phyloP scores from a whole-genome alignment of 352 stramenopile species.

The Globisporangium polare region DNA sequence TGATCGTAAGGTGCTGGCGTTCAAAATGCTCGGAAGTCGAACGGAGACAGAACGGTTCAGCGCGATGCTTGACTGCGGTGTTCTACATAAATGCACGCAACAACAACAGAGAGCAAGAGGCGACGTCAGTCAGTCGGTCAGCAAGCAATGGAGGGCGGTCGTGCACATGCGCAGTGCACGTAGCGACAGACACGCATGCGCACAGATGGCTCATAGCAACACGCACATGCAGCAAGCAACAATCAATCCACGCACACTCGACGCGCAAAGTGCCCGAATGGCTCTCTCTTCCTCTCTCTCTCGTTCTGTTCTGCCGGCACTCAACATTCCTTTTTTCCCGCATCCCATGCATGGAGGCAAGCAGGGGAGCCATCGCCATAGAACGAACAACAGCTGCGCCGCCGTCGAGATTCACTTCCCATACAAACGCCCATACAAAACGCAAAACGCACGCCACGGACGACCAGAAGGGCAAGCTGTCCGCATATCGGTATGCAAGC shows the following conservation, averaged over 20 bases:
- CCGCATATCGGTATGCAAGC: background rate
- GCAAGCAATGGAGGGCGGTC: background rate
- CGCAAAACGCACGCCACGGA: background rate
- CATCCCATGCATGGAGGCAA: background rate
- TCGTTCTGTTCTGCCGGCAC: too few relatives aligned
- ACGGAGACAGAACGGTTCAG: slow-evolving; percentile 5
- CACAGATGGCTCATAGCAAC: background rate
- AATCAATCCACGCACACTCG: background rate
- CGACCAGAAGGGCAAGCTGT: background rate
- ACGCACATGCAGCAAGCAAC: background rate
- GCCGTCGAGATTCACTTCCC: slow-evolving; percentile 10
- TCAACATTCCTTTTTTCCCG: slow-evolving; percentile 17
- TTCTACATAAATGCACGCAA: background rate
- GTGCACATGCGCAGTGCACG: background rate
- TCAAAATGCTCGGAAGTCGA: too few relatives aligned
- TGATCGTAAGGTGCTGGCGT: slow-evolving; percentile 1
- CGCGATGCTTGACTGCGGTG: slow-evolving; percentile 1
- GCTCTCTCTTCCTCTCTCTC: background rate
- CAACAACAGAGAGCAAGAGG: background rate
- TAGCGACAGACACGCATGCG: background rate
- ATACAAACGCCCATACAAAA: slow-evolving; percentile 27
- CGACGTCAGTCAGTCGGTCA: slow-evolving; percentile 5
- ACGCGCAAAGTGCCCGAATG: background rate
- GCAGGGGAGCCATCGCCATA: background rate
- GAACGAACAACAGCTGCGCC: slow-evolving; percentile 13